Evolutionary conservation across 805 yeast genomes (phyloP), one percentile per base, ranked within the genome.

Genomic region (Tanozyma kutaoensis): DNA sequence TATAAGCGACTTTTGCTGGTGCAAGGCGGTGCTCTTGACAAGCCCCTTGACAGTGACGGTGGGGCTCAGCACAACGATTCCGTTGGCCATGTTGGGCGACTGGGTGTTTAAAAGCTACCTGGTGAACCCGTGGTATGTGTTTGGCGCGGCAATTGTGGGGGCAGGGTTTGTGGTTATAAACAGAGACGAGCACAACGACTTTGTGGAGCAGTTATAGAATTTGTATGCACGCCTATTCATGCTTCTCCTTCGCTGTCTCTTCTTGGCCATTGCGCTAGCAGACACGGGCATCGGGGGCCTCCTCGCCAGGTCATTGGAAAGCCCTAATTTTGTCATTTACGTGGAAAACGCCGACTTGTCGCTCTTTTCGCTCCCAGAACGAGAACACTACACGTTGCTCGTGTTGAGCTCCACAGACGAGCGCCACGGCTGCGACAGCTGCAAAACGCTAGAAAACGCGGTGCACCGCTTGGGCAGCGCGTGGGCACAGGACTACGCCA

Each of bases 21-120:
- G 94, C 19, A 72, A 82, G 36, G 93, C 97, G 1, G 91, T 86
- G 71, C 63, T 91, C 18, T 57, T 91, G 43, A 91, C 98, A 1
- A 77, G 91, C 24, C 98, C 98, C 2, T 59, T 91, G 37, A 86
- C 95, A 0, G 97, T 88, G 3, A 91, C 98, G 0, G 93, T 91
- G 8, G 98, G 98, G 0, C 60, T 91, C 17, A 77, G 94, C 13
- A 70, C 86, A 33, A 88, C 97, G 0, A 91, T 91, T 12, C 98
- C 98, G 3, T 66, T 91, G 5, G 43, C 96, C 0, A 80, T 91
- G 81, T 49, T 84, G 18, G 95, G 95, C 17, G 98, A 91, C 47
- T 63, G 84, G 48, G 30, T 84, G 5, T 57, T 85, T 37, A 77
- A 80, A 44, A 70, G 69, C 19, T 72, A 76, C 36, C 48, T 56